Evolutionary conservation across 2,329 filamentous ascomycete genomes (phyloP), one percentile per base, ranked within the genome.

Genomic region (Pseudogymnoascus verrucosus): DNA sequence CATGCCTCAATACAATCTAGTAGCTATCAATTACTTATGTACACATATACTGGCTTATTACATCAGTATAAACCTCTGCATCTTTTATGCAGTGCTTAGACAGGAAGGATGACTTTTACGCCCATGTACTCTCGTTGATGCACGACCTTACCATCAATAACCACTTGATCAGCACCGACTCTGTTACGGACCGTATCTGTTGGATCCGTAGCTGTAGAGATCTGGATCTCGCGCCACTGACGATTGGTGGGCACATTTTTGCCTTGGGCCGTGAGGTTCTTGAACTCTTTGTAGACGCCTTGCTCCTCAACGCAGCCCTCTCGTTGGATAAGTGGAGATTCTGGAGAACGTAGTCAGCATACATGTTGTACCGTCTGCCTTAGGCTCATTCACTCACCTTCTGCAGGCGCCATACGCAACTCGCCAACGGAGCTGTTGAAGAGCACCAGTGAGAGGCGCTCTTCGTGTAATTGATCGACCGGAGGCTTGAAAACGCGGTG

Each of bases 141-240:
- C 77, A 79, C 78, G 8, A 79, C 66, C 68, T 78, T 79, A 42
- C 78, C 77, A 65, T 78, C 71, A 63, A 79, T 73, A 1, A 79
- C 64, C 0, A 77, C 74, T 62, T 79, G 77, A 62, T 79, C 71
- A 16, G 73, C 77, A 54, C 77, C 77, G 37, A 79, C 65, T 7
- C 76, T 68, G 66, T 79, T 79, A 40, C 72, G 69, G 19, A 72
- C 71, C 0, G 72, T 74, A 66, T 78, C 77, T 0, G 78, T 79
- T 1, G 76, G 76, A 65, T 78, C 76, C 0, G 77, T 78, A 12
- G 69, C 71, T 4, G 77, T 79, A 0, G 77, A 70, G 51, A 80
- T 79, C 67, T 80, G 78, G 28, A 80, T 79, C 69, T 81, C 78
- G 7, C 78, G 74, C 78, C 77, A 81, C 67, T 80, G 72, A 0